Evolutionary conservation across 2,329 filamentous ascomycete species (phyloP).

Genomic region (Botrytis elliptica): DNA sequence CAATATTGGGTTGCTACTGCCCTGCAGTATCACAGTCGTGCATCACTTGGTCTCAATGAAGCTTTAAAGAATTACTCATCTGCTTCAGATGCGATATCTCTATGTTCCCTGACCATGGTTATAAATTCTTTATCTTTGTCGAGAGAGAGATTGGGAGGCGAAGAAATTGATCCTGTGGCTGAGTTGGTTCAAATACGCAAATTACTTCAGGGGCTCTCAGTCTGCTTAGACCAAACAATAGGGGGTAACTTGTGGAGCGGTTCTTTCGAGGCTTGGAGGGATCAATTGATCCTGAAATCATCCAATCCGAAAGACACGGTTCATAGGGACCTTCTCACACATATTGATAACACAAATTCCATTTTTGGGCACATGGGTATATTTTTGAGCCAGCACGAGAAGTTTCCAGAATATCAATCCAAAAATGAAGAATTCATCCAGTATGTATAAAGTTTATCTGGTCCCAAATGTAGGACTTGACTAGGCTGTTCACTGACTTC

Average conservation of each 20-base stretch:
- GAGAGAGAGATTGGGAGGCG: not conserved
- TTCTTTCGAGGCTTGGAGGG: not conserved
- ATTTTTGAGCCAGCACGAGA: not conserved
- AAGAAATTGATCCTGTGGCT: not conserved
- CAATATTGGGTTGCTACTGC: slow-evolving; percentile 3
- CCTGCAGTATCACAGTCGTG: not conserved
- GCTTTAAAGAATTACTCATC: not conserved
- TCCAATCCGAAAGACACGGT: not conserved
- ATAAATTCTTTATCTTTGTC: not conserved
- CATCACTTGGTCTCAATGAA: not conserved
- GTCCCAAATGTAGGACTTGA: not conserved
- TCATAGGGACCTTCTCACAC: not conserved
- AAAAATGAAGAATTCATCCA: not conserved
- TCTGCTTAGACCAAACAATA: not conserved
- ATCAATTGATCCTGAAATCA: not conserved
- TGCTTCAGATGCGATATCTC: not conserved
- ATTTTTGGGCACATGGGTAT: not conserved
- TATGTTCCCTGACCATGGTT: not conserved
- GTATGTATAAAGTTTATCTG: not conserved
- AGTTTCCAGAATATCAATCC: not conserved
- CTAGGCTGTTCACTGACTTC: not conserved
- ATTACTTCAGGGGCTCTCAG: not conserved
- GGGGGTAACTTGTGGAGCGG: not conserved
- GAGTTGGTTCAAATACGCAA: not conserved
- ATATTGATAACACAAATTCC: not conserved